phyloP scores from a whole-genome alignment of 441 rosid species.

The Capsella rubella region DNA sequence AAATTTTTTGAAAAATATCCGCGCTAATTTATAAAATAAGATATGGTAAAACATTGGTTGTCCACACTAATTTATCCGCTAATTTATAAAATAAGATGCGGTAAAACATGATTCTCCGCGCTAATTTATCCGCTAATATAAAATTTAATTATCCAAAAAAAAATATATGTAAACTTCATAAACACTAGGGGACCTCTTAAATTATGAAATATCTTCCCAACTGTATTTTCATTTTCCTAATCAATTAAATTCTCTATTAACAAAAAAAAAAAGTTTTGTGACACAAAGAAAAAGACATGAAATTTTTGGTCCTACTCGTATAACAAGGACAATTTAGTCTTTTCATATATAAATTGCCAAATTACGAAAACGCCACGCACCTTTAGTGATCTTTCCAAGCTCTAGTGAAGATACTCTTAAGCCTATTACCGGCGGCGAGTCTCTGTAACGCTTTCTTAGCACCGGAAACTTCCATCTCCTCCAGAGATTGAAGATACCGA shows the following conservation, averaged over 20 bases:
- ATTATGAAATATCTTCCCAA: slow-evolving; percentile 6
- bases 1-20: too few species aligned
- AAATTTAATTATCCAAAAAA: too few species aligned
- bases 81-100: too few species aligned
- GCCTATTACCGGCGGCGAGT: slow-evolving; percentile 69
- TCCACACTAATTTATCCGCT: too few species aligned
- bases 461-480: slow-evolving; percentile 72
- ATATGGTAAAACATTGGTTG: too few species aligned
- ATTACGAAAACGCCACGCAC: slow-evolving; percentile 40
- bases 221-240: background rate
- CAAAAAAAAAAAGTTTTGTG: background rate
- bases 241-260: background rate
- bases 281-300: background rate
- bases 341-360: background rate
- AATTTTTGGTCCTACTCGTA: slow-evolving; percentile 1
- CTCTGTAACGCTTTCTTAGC: slow-evolving; percentile 69
- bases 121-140: too few species aligned
- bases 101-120: too few species aligned
- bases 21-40: too few species aligned
- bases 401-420: slow-evolving; percentile 68
- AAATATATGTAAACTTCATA: background rate
- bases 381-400: slow-evolving; percentile 73
- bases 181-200: background rate
- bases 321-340: background rate
- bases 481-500: slow-evolving; percentile 58